Evolutionary conservation across 305 asterid species (phyloP), one percentile per base, ranked within the genome.

Genomic region (Petunia hybrid): DNA sequence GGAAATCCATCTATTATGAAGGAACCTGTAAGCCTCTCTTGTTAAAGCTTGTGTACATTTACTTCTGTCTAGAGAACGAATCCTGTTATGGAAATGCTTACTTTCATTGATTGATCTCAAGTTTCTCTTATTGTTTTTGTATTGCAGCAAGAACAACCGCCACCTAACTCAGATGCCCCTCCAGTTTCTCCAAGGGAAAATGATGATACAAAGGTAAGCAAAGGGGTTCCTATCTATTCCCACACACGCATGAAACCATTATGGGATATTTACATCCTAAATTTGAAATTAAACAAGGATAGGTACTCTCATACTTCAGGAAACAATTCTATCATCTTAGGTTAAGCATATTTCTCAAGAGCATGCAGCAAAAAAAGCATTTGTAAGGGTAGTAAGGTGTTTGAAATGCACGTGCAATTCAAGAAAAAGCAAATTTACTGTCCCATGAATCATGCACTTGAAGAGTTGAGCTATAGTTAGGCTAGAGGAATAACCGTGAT

Each of bases 181-280:
- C 93, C 93, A 42, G 81, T 70, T 35, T 91, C 96, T 43, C 96
- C 97, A 0, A 82, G 95, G 84, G 90, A 87, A 55, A 92, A 97
- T 71, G 94, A 84, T 75, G 94, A 90, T 40, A 83, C 89, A 70
- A 92, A 90, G 97, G 97, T 91, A 86, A 77, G 4, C 43, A 38
- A 38, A 35, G 10, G 73, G 39, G 31, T 62, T 55, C 77, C 75
- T 63, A 42, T 76, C 73, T 39, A 45, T 69, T 55, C 56, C 56
- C 62, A 46, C 53, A 22, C 64, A 75, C 35, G 79, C 56, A 55
- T 36, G 59, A n/a, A n/a, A n/a, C n/a, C n/a, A n/a, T n/a, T n/a
- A n/a, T n/a, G n/a, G n/a, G n/a, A n/a, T n/a, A n/a, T n/a, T n/a
- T n/a, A n/a, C n/a, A n/a, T n/a, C n/a, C n/a, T n/a, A n/a, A n/a